phyloP scores from a whole-genome alignment of 2,329 filamentous ascomycete genomes.

The Colletotrichum caudatum region DNA sequence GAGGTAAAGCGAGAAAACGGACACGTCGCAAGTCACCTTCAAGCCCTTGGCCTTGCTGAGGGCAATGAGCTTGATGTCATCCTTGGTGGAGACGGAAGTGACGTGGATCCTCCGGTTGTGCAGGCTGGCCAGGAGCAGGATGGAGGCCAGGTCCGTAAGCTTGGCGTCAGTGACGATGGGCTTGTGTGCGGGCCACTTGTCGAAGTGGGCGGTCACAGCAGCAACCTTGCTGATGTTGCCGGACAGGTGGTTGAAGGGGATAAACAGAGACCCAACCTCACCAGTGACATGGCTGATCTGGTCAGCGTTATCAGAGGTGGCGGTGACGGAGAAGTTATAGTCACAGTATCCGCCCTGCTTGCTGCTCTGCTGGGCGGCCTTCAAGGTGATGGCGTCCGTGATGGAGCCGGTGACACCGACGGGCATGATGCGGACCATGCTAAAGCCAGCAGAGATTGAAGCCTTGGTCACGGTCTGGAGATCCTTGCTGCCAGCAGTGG shows the following conservation, averaged over 20 bases:
- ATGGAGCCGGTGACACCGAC: slow-evolving; percentile 79
- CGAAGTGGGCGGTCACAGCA: slow-evolving; percentile 82
- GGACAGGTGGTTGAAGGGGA: slow-evolving; percentile 84
- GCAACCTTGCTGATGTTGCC: slow-evolving; percentile 88
- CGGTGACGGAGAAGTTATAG: slow-evolving; percentile 83
- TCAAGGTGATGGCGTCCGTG: slow-evolving; percentile 78
- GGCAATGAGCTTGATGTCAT: slow-evolving; percentile 81
- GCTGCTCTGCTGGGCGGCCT: slow-evolving; percentile 77
- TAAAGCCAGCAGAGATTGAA: slow-evolving; percentile 81
- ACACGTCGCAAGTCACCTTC: slow-evolving; percentile 84
- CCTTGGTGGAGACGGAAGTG: slow-evolving; percentile 83
- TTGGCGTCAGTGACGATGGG: slow-evolving; percentile 86
- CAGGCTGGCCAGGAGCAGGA: slow-evolving; percentile 80
- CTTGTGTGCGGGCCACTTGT: slow-evolving; percentile 81
- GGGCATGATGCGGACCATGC: slow-evolving; percentile 84
- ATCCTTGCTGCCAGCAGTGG: slow-evolving; percentile 72
- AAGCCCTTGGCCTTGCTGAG: slow-evolving; percentile 85
- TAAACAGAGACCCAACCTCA: slow-evolving; percentile 84
- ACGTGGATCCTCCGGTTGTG: slow-evolving; percentile 84
- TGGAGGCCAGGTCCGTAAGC: slow-evolving; percentile 83
- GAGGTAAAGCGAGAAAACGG: slow-evolving; percentile 83
- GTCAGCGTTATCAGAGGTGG: slow-evolving; percentile 78
- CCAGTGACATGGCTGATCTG: slow-evolving; percentile 79
- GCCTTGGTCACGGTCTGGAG: slow-evolving; percentile 78
- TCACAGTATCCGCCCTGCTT: slow-evolving; percentile 78